Percentiles rank a stretch among this genome's conserved stretches.
Evolutionary conservation across 1,284 basidiomycete genomes (phyloP).

Genomic region (Trichosporon asahii): DNA sequence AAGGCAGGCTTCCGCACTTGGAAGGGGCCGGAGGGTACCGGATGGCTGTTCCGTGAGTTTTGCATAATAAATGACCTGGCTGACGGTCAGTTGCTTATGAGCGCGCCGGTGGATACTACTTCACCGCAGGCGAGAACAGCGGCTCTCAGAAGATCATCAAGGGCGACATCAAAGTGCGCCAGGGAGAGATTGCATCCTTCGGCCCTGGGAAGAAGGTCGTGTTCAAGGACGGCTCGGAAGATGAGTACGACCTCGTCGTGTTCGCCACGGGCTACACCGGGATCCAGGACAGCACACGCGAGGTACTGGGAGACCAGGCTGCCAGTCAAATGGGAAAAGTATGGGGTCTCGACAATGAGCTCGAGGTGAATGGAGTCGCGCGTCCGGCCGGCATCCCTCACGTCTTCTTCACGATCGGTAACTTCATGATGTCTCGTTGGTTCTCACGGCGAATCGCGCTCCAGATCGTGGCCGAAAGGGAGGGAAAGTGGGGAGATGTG

Average conservation of each 20-base stretch:
- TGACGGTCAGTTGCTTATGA: constrained; percentile 40
- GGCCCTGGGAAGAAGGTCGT: constrained; percentile 56
- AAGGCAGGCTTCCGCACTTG: constrained; percentile 62
- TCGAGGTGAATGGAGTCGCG: constrained; percentile 59
- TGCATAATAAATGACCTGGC: too few relatives aligned
- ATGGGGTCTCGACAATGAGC: constrained; percentile 62
- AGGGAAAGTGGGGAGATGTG: constrained; percentile 55
- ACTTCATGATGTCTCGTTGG: constrained; percentile 59
- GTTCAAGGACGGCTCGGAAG: constrained; percentile 64
- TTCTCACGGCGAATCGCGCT: constrained; percentile 61
- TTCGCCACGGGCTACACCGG: constrained; percentile 63
- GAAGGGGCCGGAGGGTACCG: constrained; percentile 57
- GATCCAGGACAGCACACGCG: constrained; percentile 50
- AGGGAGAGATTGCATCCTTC: constrained; percentile 57
- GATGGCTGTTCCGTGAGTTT: constrained; percentile 20
- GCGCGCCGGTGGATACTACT: constrained; percentile 53
- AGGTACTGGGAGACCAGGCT: constrained; percentile 57
- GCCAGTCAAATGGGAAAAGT: constrained; percentile 55
- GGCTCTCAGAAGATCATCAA: constrained; percentile 64
- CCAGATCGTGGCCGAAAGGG: constrained; percentile 62
- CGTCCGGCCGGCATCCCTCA: constrained; percentile 56
- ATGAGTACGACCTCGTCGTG: constrained; percentile 66
- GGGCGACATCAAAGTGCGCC: constrained; percentile 71
- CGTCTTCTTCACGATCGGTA: constrained; percentile 51
- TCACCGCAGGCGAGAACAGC: constrained; percentile 54